These are phyloP conservation scores for Fusarium tricinctum DNA, from an alignment of 2,329 filamentous ascomycete genomes.

Conservation along the genomic window DNA sequence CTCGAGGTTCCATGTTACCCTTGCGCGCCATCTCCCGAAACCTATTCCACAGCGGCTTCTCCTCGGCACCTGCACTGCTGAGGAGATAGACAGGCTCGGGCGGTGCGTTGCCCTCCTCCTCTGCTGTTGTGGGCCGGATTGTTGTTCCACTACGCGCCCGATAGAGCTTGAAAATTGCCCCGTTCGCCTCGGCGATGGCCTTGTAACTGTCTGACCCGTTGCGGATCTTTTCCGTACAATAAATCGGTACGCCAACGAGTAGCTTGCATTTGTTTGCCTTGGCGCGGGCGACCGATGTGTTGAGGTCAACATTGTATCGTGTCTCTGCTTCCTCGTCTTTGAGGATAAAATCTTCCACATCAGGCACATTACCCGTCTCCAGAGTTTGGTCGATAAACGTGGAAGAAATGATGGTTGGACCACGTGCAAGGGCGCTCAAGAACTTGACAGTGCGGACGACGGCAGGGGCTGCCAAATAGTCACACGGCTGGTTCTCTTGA, in stretches of 20 bases:
- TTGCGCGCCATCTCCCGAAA: constrained; percentile 85
- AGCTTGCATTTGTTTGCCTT: constrained; percentile 82
- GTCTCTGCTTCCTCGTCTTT: constrained; percentile 80
- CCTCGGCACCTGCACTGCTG: constrained; percentile 74
- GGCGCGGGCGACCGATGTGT: constrained; percentile 77
- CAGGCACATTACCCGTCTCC: constrained; percentile 74
- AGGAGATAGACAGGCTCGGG: constrained; percentile 87
- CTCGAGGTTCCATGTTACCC: constrained; percentile 82
- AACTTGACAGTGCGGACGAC: constrained; percentile 95
- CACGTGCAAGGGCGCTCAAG: constrained; percentile 85
- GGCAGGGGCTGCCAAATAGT: constrained; percentile 88
- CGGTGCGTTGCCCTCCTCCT: constrained; percentile 71
- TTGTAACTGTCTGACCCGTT: constrained; percentile 89
- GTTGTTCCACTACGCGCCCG: constrained; percentile 78
- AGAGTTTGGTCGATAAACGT: constrained; percentile 85
- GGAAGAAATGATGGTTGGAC: constrained; percentile 81
- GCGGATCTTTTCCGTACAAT: constrained; percentile 83
- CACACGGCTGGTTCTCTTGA: constrained; percentile 80
- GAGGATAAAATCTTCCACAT: constrained; percentile 76
- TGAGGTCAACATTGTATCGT: constrained; percentile 77
- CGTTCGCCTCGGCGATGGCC: constrained; percentile 88
- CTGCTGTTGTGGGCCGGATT: constrained; percentile 74
- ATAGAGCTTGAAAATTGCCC: constrained; percentile 84
- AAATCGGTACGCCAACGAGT: constrained; percentile 81
- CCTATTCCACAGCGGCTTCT: constrained; percentile 81